Evolutionary conservation across 306 rosid species (phyloP), one percentile per base, ranked within the genome.

Genomic region (Trifolium dubium): DNA sequence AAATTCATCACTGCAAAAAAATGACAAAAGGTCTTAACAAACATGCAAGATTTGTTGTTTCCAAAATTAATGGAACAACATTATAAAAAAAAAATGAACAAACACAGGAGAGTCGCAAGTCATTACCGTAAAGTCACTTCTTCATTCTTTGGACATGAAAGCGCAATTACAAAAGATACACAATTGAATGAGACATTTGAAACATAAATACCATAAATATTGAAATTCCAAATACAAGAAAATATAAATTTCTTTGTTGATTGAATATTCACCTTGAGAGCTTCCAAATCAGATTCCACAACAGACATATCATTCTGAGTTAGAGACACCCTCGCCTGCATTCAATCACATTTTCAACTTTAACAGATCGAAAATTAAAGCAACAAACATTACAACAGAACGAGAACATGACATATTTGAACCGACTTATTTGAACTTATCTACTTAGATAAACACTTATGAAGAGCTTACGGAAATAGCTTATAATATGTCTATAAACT

Each of bases 301-400:
- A 78, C 19, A 28, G 98, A 85, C 74, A 92, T 78, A 34, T 83
- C 78, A 31, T 79, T 81, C 55, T 88, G 89, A 69, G 80, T 84
- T 71, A 77, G 74, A 73, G 88, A 90, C 44, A 87, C 82, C 76
- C 99, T 89, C 2, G 88, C 88, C 99, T 92, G 77, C 39, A 63
- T 35, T 39, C 46, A 35, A 77, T 37, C 75, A 62, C 32, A 64
- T 31, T 58, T 50, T 56, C 40, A 46, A 69, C 37, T n/a, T 51
- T 35, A 74, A 59, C 61, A 35, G 10, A 31, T 60, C 11, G 34
- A 40, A 18, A 32, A 58, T 28, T 13, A 65, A 62, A 78, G 10
- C 59, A 3, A 64, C 54, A 60, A 34, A 11, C 39, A 29, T 29
- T 58, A 13, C 1, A 30, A 32, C 11, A 4, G 0, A 15, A 10